Conservation (phyloP, 129 eudicot species). For the Artemisia argyi region DNA sequence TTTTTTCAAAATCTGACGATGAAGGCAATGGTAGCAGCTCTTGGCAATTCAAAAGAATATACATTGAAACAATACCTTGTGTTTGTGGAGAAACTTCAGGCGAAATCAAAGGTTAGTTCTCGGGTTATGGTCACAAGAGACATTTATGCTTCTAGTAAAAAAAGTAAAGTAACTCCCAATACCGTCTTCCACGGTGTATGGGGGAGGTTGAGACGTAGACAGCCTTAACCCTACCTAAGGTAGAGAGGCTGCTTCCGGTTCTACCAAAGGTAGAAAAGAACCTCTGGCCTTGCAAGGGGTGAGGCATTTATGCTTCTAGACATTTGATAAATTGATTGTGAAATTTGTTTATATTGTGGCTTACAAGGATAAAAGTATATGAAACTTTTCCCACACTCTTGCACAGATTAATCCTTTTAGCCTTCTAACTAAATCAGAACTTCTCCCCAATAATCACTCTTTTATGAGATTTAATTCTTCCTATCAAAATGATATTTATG, state of each 20-base stretch:
- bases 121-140: background rate
- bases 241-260: too few species aligned
- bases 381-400: background rate
- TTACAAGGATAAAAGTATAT: background rate
- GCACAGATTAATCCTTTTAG: background rate
- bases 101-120: conserved; percentile 68
- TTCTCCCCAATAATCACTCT: background rate
- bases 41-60: conserved; percentile 80
- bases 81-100: conserved; percentile 66
- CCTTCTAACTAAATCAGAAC: background rate
- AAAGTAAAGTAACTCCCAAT: too few species aligned
- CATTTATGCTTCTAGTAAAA: background rate
- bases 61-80: conserved; percentile 77
- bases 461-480: background rate
- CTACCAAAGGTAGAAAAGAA: too few species aligned
- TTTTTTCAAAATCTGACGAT: conserved; percentile 4
- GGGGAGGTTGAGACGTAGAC: too few species aligned
- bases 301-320: background rate
- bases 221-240: too few species aligned
- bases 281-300: too few species aligned
- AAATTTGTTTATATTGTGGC: background rate
- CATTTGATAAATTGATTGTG: background rate
- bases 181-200: too few species aligned
- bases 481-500: background rate
- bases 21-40: conserved; percentile 81